These are phyloP conservation scores for Wickerhamiella kurtzmanii DNA, from an alignment of 805 yeast species.

Conservation along the genomic window DNA sequence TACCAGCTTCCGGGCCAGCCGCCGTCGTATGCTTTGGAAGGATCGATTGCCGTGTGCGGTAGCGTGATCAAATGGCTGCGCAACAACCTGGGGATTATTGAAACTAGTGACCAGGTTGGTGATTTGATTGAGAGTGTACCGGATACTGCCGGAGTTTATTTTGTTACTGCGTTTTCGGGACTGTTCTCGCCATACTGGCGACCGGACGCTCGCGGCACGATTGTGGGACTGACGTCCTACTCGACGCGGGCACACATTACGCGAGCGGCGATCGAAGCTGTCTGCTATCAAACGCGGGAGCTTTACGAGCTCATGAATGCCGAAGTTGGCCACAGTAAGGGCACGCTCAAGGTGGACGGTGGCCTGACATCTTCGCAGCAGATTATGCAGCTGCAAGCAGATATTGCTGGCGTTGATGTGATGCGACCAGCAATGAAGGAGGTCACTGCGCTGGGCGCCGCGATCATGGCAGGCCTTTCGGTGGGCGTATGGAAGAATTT, in stretches of 20 bases:
- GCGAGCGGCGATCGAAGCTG: constrained; percentile 90
- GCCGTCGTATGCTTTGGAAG: constrained; percentile 86
- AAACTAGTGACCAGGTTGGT: constrained; percentile 74
- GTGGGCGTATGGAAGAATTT: constrained; percentile 61
- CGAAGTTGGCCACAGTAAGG: constrained; percentile 43
- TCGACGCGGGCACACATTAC: constrained; percentile 88
- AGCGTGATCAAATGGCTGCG: constrained; percentile 88
- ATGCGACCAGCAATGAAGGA: constrained; percentile 71
- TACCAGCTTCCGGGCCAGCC: constrained; percentile 67
- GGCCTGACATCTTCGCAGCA: constrained; percentile 88
- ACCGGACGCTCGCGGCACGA: constrained; percentile 80
- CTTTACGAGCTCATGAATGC: constrained; percentile 79
- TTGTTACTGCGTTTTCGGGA: constrained; percentile 91
- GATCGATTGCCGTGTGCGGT: constrained; percentile 94
- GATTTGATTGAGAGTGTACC: constrained; percentile 74
- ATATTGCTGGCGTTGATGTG: constrained; percentile 76
- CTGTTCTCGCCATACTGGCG: constrained; percentile 95
- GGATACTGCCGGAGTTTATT: constrained; percentile 81
- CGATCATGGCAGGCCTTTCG: constrained; percentile 83
- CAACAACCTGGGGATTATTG: constrained; percentile 74
- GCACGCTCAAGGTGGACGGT: constrained; percentile 58
- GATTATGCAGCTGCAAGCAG: constrained; percentile 89
- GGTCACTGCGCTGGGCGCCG: constrained; percentile 93
- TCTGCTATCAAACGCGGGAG: constrained; percentile 85
- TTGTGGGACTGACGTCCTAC: constrained; percentile 84